phyloP scores from a whole-genome alignment of 352 stramenopile species.

The Pythium coloratum region DNA sequence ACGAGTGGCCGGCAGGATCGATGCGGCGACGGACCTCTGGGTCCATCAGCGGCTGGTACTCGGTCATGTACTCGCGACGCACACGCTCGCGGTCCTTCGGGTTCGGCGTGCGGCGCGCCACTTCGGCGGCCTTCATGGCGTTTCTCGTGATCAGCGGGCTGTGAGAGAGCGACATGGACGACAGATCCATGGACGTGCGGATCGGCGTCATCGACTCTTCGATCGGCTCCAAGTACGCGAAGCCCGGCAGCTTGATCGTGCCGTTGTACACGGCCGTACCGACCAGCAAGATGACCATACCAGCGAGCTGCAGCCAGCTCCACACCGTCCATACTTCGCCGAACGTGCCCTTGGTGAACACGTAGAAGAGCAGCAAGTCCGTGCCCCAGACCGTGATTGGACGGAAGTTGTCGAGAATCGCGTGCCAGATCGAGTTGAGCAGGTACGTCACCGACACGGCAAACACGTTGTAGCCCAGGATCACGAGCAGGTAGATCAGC shows the following conservation, averaged over 20 bases:
- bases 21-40: slow-evolving; percentile 59
- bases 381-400: slow-evolving; percentile 95
- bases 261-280: slow-evolving; percentile 98
- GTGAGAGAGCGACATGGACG: slow-evolving; percentile 60
- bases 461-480: slow-evolving; percentile 97
- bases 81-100: slow-evolving; percentile 78
- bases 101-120: slow-evolving; percentile 77
- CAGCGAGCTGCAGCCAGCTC: slow-evolving; percentile 93
- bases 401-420: slow-evolving; percentile 98
- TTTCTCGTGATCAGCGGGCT: slow-evolving; percentile 82
- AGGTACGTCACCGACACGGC: slow-evolving; percentile 96
- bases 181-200: slow-evolving; percentile 57
- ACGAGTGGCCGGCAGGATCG: slow-evolving; percentile 73
- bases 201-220: slow-evolving; percentile 67
- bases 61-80: slow-evolving; percentile 84
- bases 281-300: slow-evolving; percentile 93
- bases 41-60: slow-evolving; percentile 78
- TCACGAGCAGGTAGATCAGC: slow-evolving; percentile 91
- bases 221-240: slow-evolving; percentile 75
- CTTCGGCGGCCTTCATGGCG: slow-evolving; percentile 81
- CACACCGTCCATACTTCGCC: slow-evolving; percentile 95
- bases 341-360: slow-evolving; percentile 89
- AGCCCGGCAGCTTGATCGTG: slow-evolving; percentile 72
- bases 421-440: slow-evolving; percentile 97
- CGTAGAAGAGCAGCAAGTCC: slow-evolving; percentile 96